Evolutionary conservation across 495 filamentous ascomycete genomes (phyloP).

Genomic region (Penicillium malachiteum): DNA sequence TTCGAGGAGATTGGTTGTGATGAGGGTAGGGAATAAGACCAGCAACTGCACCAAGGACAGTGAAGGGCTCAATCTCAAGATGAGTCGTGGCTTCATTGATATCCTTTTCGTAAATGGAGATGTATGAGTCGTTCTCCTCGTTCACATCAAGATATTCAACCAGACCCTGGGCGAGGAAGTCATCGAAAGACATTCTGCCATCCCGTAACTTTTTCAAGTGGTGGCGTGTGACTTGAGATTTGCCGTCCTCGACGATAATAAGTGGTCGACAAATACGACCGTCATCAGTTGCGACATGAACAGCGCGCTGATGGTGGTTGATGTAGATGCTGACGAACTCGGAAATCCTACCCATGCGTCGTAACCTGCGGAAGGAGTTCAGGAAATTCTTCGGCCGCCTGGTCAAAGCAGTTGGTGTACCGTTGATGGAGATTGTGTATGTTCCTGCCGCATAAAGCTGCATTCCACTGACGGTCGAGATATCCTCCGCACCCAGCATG

Average conservation of each 20-base stretch:
- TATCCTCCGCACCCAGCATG: slow-evolving; percentile 75
- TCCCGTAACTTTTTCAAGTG: slow-evolving; percentile 76
- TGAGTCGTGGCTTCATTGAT: slow-evolving; percentile 82
- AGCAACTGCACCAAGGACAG: slow-evolving; percentile 94
- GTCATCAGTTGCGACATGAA: slow-evolving; percentile 96
- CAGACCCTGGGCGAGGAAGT: slow-evolving; percentile 82
- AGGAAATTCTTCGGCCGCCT: slow-evolving; percentile 81
- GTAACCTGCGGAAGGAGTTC: slow-evolving; percentile 74
- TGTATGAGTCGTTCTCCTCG: slow-evolving; percentile 94
- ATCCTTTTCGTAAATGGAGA: slow-evolving; percentile 82
- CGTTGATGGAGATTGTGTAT: slow-evolving; percentile 92
- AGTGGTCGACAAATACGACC: slow-evolving; percentile 92
- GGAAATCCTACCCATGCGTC: slow-evolving; percentile 83
- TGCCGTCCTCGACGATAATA: slow-evolving; percentile 86
- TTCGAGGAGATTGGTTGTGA: slow-evolving; percentile 98
- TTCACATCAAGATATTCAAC: slow-evolving; percentile 98
- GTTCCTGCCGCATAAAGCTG: slow-evolving; percentile 81
- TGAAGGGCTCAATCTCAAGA: slow-evolving; percentile 96
- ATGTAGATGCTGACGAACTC: slow-evolving; percentile 95
- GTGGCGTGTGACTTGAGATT: slow-evolving; percentile 70
- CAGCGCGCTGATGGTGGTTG: slow-evolving; percentile 84
- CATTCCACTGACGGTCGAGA: slow-evolving; percentile 66
- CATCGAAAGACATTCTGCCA: slow-evolving; percentile 83
- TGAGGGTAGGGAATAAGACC: slow-evolving; percentile 97
- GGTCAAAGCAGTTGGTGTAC: slow-evolving; percentile 84